Base-by-base conservation (phyloP, 768 basidiomycete genomes). In the Suillus tomentosus region DNA sequence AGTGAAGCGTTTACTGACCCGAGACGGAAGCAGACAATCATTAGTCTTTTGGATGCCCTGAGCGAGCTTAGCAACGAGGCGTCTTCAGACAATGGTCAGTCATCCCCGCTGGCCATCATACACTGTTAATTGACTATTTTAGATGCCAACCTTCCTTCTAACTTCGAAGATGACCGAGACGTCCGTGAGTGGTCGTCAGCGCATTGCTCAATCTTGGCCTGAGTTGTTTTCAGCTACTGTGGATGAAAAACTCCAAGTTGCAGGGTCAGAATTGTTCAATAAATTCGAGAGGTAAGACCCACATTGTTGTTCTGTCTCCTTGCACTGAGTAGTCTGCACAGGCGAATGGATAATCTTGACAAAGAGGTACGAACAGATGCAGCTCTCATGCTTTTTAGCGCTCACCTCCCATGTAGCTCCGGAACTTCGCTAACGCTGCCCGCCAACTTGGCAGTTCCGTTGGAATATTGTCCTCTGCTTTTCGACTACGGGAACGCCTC, bases 371-470 rank as follows among this genome's bases (percentile, higher is more conserved):
- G 75, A 48, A n/a, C 10, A 10, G 48, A 27, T 55, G 36, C 34
- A 5, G 15, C 47, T 43, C 1, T 36, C 19, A n/a, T 60, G 2
- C 67, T 60, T 62, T 62, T 62, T 62, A 27, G 59, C 31, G 34
- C 68, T 70, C 63, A 71, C 61, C 37, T 42, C n/a, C 31, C 54
- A 27, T 64, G 2, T 60, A 84, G 81, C 79, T 85, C 11, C 79
- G 83, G 9, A 82, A 82, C 69, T 85, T 85, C 66, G 80, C 81
- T 34, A 85, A 85, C 27, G 83, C 85, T 9, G 82, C 84, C 22
- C 82, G 85, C 19, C 84, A 84, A 61, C 72, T 85, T 1, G 84
- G 85, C 4, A 83, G 82, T 62, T 85, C 84, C 0, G 83, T 86
- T 42, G 85, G 84, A 8, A 82, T 85, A 45, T 74, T 85, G 14